Conservation (phyloP, 805 yeast genomes). For the Hanseniaspora vineae region DNA sequence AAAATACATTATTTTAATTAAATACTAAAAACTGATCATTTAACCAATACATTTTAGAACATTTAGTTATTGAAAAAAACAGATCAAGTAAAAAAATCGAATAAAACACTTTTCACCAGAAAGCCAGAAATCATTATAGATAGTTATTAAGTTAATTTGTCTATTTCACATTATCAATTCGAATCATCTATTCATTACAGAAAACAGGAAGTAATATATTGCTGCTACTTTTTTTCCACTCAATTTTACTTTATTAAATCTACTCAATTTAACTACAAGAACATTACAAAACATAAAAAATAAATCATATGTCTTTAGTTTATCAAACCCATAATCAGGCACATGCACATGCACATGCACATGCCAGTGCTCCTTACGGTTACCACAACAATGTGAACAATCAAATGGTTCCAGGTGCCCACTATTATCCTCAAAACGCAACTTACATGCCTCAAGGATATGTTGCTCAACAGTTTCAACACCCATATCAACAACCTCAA, state of each 20-base stretch:
- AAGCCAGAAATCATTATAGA: not conserved
- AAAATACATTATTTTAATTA: not conserved
- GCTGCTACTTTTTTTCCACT: too few species aligned
- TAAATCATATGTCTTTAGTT: not conserved
- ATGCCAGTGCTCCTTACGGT: not conserved
- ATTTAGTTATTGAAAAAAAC: not conserved
- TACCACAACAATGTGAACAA: not conserved
- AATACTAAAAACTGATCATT: not conserved
- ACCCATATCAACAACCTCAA: conserved; percentile 8
- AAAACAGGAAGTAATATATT: too few species aligned
- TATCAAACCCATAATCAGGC: not conserved
- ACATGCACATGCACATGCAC: not conserved
- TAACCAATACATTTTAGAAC: not conserved
- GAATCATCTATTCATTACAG: not conserved
- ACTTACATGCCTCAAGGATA: not conserved
- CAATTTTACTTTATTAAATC: not conserved
- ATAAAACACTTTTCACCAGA: too few species aligned
- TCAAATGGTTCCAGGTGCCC: not conserved
- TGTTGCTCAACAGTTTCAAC: conserved; percentile 6
- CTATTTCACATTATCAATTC: not conserved
- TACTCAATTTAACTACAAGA: not conserved
- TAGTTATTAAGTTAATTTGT: conserved; percentile 1
- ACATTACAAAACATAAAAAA: not conserved
- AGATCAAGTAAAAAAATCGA: too few species aligned
- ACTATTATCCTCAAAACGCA: not conserved